Conservation (phyloP, 768 basidiomycete genomes). For the Gloeostereum incarnatum region DNA sequence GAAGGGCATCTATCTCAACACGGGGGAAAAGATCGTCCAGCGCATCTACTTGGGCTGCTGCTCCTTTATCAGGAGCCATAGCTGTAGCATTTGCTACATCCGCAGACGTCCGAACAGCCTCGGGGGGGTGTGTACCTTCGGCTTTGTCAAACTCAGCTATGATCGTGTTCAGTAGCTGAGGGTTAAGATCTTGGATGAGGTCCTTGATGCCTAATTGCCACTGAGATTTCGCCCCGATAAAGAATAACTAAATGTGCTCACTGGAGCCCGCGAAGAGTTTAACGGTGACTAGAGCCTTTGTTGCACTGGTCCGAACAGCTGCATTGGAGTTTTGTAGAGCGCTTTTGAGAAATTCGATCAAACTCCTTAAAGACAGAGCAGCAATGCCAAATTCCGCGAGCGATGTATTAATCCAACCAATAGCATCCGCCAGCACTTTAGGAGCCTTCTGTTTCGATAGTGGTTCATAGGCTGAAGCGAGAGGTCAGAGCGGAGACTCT, state of each 20-base stretch:
- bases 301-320: conserved; percentile 86
- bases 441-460: conserved; percentile 94
- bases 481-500: no score
- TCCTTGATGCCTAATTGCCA: conserved; percentile 71
- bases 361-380: conserved; percentile 69
- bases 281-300: conserved; percentile 85
- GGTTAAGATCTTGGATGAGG: conserved; percentile 89
- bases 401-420: conserved; percentile 81
- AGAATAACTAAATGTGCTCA: conserved; percentile 19
- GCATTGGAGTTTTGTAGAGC: conserved; percentile 92
- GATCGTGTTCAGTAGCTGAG: conserved; percentile 88
- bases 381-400: conserved; percentile 87
- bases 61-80: conserved; percentile 29
- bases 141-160: conserved; percentile 89
- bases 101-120: conserved; percentile 66
- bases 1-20: conserved; percentile 81
- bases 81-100: conserved; percentile 55
- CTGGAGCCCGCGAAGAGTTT: conserved; percentile 88
- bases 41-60: conserved; percentile 47
- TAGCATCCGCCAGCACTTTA: conserved; percentile 88
- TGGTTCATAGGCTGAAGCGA: conserved; percentile 86
- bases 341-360: conserved; percentile 88
- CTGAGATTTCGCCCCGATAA: conserved; percentile 5
- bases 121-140: conserved; percentile 66
- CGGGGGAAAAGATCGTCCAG: conserved; percentile 93